These are phyloP conservation scores for Achaetomiella virescens DNA, from an alignment of 495 filamentous ascomycete species.

Conservation along the genomic window DNA sequence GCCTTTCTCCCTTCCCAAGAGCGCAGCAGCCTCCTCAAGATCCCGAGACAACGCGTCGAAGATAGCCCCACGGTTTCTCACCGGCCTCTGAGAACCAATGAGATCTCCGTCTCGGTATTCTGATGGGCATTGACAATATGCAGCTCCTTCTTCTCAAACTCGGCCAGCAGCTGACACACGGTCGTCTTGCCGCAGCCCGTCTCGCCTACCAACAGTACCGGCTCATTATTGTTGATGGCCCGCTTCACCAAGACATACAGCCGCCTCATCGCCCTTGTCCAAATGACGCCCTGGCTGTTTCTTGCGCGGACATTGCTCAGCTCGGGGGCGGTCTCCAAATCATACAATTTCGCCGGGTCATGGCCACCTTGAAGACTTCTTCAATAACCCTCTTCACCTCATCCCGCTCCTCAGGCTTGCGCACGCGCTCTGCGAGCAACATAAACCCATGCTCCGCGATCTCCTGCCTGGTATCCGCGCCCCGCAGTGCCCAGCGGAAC, in stretches of 20 bases:
- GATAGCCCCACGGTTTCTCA: conserved; percentile 72
- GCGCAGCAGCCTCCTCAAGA: conserved; percentile 44
- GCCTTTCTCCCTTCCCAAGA: conserved; percentile 24
- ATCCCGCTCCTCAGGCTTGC: conserved; percentile 78
- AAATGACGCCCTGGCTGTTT: conserved; percentile 63
- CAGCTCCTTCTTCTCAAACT: conserved; percentile 65
- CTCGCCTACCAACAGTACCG: conserved; percentile 88
- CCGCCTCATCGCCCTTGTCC: conserved; percentile 91
- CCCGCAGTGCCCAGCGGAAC: conserved; percentile 91
- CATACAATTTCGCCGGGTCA: conserved; percentile 66
- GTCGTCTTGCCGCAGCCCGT: conserved; percentile 98
- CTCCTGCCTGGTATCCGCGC: conserved; percentile 77
- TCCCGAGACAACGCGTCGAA: conserved; percentile 59
- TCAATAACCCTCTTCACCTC: conserved; percentile 87
- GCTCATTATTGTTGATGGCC: conserved; percentile 85
- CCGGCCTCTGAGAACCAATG: conserved; percentile 88
- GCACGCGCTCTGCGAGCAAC: conserved; percentile 87
- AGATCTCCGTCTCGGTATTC: conserved; percentile 96
- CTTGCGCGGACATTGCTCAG: conserved; percentile 47
- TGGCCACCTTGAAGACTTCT: conserved; percentile 78
- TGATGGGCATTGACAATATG: conserved; percentile 95
- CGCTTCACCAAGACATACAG: conserved; percentile 78
- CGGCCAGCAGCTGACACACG: conserved; percentile 85
- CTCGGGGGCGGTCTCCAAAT: conserved; percentile 45
- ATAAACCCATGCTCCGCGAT: conserved; percentile 91